phyloP scores from a whole-genome alignment of 1,284 basidiomycete species.

The Irpex sp. region DNA sequence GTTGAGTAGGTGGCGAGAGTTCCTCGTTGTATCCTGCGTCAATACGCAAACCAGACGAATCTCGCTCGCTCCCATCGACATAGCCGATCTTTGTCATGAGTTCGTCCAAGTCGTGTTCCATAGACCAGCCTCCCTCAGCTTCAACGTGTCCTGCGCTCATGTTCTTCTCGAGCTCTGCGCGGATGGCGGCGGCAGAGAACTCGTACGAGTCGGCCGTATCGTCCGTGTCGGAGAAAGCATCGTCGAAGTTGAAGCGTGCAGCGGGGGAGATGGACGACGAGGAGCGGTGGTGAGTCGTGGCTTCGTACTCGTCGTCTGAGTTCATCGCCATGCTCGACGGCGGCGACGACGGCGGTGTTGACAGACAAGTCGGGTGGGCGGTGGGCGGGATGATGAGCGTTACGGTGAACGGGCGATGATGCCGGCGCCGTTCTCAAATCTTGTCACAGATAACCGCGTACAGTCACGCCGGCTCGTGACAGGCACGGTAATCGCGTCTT shows the following conservation, averaged over 20 bases:
- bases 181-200: conserved; percentile 53
- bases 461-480: background rate
- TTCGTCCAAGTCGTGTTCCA: conserved; percentile 15
- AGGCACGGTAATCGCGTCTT: background rate
- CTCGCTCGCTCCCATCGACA: conserved; percentile 30
- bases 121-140: conserved; percentile 11
- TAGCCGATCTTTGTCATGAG: conserved; percentile 25
- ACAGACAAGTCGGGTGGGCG: too few species aligned
- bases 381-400: background rate
- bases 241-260: conserved; percentile 47
- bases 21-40: conserved; percentile 29
- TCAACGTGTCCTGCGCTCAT: conserved; percentile 19
- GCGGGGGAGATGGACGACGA: conserved; percentile 1
- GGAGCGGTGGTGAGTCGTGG: conserved; percentile 1
- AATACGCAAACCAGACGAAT: conserved; percentile 54
- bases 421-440: background rate
- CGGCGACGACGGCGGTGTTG: background rate
- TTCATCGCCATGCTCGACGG: conserved; percentile 7
- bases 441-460: background rate
- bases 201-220: conserved; percentile 39
- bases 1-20: conserved; percentile 18
- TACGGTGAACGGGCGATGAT: background rate
- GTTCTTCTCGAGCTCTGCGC: conserved; percentile 52
- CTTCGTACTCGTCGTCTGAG: conserved; percentile 14
- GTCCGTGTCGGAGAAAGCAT: conserved; percentile 60